Base-by-base conservation (phyloP, 208 protist genomes). In the Tritrichomonas foetus region DNA sequence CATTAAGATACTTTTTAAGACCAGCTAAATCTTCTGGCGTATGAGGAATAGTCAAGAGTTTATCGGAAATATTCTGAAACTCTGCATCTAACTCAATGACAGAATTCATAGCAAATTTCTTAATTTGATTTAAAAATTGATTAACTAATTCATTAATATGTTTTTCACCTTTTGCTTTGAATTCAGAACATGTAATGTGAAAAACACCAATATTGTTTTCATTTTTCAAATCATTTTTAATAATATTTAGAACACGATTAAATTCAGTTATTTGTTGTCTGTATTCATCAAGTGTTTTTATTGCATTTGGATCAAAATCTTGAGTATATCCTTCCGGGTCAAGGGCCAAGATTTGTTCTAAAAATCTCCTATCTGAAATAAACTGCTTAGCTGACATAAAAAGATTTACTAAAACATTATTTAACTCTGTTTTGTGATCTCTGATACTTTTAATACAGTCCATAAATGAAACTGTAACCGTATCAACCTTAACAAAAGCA, bases 281-380 rank as follows among this genome's bases (percentile, higher is more conserved):
- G 36, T 89, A 89, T 61, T 89, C 78, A 55, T 89, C 8, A 14
- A 89, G 27, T 39, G 78, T 61, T 89, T 47, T 89, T 39, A 36
- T 89, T 33, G n/a, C 78, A 89, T 89, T 89, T 89, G 78, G 78
- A 89, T 89, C 78, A 61, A 89, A 89, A 39, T 89, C 47, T 14
- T 89, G 33, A 13, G 47, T 57, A 57, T 61, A 89, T 53, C 27
- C 47, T n/a, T 53, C 41, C 39, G 78, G 41, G 39, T 89, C 47
- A 55, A 89, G 44, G 30, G 9, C 22, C 2, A 89, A 16, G 39
- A 57, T n/a, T 39, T 47, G 14, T 89, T 89, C 78, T 20, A 89
- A 50, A 36, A 41, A 89, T 53, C 8, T 30, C 11, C 47, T 53
- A 27, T 89, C 78, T 13, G 33, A 44, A 5, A 89, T 57, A 49